Conservation (phyloP, 352 stramenopile species). For the Thraustochytrium sp. region DNA sequence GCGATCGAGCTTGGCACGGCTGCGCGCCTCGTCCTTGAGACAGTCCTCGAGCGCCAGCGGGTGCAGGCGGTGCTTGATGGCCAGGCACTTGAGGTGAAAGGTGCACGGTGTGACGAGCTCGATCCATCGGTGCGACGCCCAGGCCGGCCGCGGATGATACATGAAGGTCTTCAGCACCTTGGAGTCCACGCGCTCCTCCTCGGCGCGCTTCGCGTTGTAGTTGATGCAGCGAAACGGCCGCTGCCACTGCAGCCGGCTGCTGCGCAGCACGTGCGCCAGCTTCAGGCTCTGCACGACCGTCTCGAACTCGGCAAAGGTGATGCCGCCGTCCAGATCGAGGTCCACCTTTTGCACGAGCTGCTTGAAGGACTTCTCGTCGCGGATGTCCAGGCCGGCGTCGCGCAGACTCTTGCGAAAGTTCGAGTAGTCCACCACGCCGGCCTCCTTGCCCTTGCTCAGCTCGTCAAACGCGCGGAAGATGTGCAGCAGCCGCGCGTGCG, state of each 20-base stretch:
- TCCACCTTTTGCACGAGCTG: constrained; percentile 69
- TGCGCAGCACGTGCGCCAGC: constrained; percentile 68
- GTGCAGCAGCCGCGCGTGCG: constrained; percentile 24
- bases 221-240: constrained; percentile 66
- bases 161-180: constrained; percentile 68
- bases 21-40: constrained; percentile 62
- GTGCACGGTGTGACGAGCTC: constrained; percentile 65
- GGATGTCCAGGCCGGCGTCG: constrained; percentile 24
- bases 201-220: constrained; percentile 54
- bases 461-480: constrained; percentile 40
- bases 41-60: constrained; percentile 72
- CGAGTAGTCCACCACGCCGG: not conserved
- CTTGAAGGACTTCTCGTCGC: constrained; percentile 60
- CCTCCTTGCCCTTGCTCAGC: constrained; percentile 7
- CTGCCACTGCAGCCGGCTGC: constrained; percentile 57
- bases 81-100: constrained; percentile 63
- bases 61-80: constrained; percentile 71
- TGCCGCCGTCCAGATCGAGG: constrained; percentile 68
- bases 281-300: constrained; percentile 79
- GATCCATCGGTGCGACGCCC: constrained; percentile 71
- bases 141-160: constrained; percentile 66
- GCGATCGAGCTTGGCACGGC: constrained; percentile 72
- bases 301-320: constrained; percentile 74
- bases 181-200: constrained; percentile 68
- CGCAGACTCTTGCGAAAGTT: constrained; percentile 30